phyloP scores from a whole-genome alignment of 768 basidiomycete species.

The Mycena olivaceomarginata region DNA sequence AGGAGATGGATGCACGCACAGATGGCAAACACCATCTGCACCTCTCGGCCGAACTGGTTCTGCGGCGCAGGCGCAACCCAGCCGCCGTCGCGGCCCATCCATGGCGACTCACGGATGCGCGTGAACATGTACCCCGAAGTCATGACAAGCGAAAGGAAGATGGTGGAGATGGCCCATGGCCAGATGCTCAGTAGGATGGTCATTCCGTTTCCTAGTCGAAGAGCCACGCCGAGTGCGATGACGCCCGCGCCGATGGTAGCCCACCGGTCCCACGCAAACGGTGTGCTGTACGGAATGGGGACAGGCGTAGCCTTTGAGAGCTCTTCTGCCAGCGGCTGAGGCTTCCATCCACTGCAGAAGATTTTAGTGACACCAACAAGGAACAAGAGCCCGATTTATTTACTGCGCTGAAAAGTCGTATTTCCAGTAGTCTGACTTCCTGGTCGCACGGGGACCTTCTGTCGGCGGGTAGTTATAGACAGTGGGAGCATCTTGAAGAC shows the following conservation, averaged over 20 bases:
- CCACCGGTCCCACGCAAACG: constrained; percentile 82
- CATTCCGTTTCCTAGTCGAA: constrained; percentile 70
- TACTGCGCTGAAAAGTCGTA: constrained; percentile 6
- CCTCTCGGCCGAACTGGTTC: constrained; percentile 95
- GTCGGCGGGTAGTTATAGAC: constrained; percentile 85
- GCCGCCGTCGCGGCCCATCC: constrained; percentile 74
- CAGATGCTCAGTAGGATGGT: constrained; percentile 83
- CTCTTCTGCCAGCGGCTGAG: constrained; percentile 86
- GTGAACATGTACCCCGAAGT: constrained; percentile 98
- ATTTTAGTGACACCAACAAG: background rate
- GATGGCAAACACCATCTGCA: constrained; percentile 84
- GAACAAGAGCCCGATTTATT: background rate
- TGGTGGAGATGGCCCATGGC: constrained; percentile 80
- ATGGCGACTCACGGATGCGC: constrained; percentile 89
- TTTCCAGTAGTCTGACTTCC: background rate
- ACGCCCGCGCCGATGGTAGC: constrained; percentile 65
- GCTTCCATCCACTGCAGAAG: too few species aligned
- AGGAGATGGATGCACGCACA: constrained; percentile 79
- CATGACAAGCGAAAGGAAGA: constrained; percentile 85
- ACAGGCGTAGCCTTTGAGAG: constrained; percentile 85
- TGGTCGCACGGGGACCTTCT: constrained; percentile 80
- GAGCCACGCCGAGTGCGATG: constrained; percentile 67
- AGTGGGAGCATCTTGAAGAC: constrained; percentile 89
- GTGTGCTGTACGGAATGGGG: constrained; percentile 88
- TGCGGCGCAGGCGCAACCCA: constrained; percentile 94